These are phyloP conservation scores for Rhizomucor miehei DNA, from an alignment of 371 early-diverging fungal genomes.

Conservation along the genomic window DNA sequence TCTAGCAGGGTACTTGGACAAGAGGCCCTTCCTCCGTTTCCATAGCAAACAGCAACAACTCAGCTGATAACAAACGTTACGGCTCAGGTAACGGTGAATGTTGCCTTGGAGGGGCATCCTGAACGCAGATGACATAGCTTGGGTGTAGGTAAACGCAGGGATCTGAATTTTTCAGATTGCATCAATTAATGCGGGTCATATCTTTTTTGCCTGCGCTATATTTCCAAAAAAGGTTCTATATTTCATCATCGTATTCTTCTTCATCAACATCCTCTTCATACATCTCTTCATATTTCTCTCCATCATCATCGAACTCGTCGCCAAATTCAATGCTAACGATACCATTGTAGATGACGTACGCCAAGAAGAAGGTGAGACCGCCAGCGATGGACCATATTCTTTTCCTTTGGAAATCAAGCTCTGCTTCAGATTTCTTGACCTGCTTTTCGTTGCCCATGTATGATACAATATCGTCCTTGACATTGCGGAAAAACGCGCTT, in stretches of 20 bases:
- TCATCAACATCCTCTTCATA: constrained; percentile 18
- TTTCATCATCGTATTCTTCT: constrained; percentile 8
- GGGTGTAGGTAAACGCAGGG: too few species aligned
- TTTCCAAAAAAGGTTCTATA: background rate
- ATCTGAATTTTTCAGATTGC: too few species aligned
- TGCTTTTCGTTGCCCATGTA: constrained; percentile 28
- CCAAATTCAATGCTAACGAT: constrained; percentile 49
- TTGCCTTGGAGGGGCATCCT: too few species aligned
- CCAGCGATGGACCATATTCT: constrained; percentile 59
- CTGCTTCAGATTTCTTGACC: constrained; percentile 45
- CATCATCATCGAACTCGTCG: constrained; percentile 29
- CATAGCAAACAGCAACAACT: too few species aligned
- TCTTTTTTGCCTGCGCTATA: too few species aligned
- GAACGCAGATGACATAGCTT: too few species aligned
- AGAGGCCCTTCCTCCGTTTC: too few species aligned
- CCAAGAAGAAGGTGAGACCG: constrained; percentile 51
- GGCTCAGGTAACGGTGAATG: too few species aligned
- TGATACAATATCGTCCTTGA: constrained; percentile 34
- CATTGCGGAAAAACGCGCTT: constrained; percentile 38
- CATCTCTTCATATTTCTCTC: constrained; percentile 12
- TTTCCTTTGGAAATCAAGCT: constrained; percentile 60
- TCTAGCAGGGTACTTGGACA: too few species aligned
- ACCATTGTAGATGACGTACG: constrained; percentile 56
- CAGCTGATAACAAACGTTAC: too few species aligned
- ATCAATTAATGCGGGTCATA: too few species aligned